Conservation (phyloP, 495 filamentous ascomycete species). For the Massariosphaeria phaeospora region DNA sequence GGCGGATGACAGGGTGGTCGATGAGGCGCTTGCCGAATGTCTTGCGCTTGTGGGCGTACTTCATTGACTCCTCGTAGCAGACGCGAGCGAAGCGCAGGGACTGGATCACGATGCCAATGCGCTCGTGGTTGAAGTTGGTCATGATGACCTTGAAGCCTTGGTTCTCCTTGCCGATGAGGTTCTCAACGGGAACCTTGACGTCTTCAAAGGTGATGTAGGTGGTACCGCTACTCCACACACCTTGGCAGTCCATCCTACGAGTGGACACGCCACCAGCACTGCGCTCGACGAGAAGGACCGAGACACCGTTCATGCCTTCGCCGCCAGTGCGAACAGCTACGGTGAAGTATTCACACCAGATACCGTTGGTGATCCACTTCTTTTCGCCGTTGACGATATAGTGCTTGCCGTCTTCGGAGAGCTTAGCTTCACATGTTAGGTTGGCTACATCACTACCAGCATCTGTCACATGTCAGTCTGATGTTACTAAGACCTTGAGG, state of each 20-base stretch:
- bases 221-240: conserved; percentile 90
- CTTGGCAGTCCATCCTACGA: conserved; percentile 95
- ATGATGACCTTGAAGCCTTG: conserved; percentile 77
- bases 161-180: conserved; percentile 95
- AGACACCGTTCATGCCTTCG: conserved; percentile 83
- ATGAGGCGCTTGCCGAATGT: conserved; percentile 96
- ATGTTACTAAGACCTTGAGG: background rate
- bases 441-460: conserved; percentile 88
- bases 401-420: conserved; percentile 89
- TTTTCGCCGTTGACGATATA: conserved; percentile 99
- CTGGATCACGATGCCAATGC: conserved; percentile 97
- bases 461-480: conserved; percentile 42
- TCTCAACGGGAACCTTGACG: conserved; percentile 96
- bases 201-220: conserved; percentile 98
- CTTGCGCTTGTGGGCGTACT: conserved; percentile 91
- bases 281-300: conserved; percentile 83
- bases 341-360: conserved; percentile 96
- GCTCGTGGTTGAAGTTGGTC: conserved; percentile 99
- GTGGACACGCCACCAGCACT: conserved; percentile 77
- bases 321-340: conserved; percentile 87
- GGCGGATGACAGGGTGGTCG: conserved; percentile 93
- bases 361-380: conserved; percentile 99
- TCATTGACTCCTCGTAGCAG: conserved; percentile 92
- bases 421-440: conserved; percentile 89
- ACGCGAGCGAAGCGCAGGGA: conserved; percentile 92